Base-by-base conservation (phyloP, 2,329 filamentous ascomycete genomes). In the Coleophoma cylindrospora region DNA sequence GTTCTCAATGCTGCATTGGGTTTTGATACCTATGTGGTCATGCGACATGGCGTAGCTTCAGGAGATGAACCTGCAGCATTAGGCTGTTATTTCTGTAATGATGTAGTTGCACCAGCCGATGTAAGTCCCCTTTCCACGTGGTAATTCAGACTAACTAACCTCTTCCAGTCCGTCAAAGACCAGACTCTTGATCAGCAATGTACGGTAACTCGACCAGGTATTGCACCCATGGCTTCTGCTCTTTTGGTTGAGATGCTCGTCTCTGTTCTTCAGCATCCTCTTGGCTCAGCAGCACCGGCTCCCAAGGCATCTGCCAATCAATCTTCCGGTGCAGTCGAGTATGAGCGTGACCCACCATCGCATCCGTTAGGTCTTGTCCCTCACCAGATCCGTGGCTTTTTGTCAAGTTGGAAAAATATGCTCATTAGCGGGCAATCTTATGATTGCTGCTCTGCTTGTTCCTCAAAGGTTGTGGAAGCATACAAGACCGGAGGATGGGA, bases 51-150 rank as follows among this genome's bases (percentile, higher is more conserved):
- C 1, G 76, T 89, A 6, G 79, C 82, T 58, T 66, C 70, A 40
- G 72, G 75, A 46, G 74, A 79, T 11, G 76, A 71, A n/a, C 74
- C 81, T 48, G 74, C 82, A 47, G 83, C 89, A 22, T 75, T 97
- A 22, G 94, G 94, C 10, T 99, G 94, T 70, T 99, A 99, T 67
- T 99, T 97, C 69, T 99, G 94, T 71, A 97, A 95, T 62, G 94
- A 99, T 66, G 92, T 99, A 22, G 92, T 97, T 45, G 89, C 92
- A 7, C 94, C 94, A 19, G 86, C 86, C 54, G 90, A 97, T 72
- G 91, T 95, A 73, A 82, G 86, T 78, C 34, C 40, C 40, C 9
- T 14, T 21, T 36, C n/a, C 17, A 19, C 14, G 0, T 14, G 12
- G 43, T 27, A n/a, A 22, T 40, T 6, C 36, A 21, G 19, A 34